Base-by-base conservation (phyloP, 176 grass and related monocot genomes). In the Miscanthus lutarioriparius region DNA sequence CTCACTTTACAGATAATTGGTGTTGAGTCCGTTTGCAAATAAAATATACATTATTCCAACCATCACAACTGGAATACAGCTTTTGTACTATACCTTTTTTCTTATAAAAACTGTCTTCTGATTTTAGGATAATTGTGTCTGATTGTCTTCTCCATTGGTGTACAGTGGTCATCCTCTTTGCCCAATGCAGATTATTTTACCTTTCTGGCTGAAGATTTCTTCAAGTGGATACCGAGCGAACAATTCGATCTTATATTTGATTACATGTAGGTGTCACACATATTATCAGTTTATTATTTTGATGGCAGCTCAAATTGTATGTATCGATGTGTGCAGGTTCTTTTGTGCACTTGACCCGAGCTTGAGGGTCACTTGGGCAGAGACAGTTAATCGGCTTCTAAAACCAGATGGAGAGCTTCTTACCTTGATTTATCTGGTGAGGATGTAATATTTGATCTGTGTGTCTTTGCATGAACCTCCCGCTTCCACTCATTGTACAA, bases 401-500 rank as follows among this genome's bases (percentile, higher is more conserved):
- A 98, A 98, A 89, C 93, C 87, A 81, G 89, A 89, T 70, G 93
- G 96, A 70, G 89, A 98, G 70, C 93, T 98, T 87, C 91, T 95
- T 41, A 93, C 96, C 33, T 90, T 95, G 79, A 94, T 98, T 69
- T 92, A 90, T 90, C 76, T 98, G 89, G 96, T 98, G 37, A 87
- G 54, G n/a, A 27, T 26, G 40, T 48, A 81, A 81, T 80, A 1
- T 61, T 61, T 61, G n/a, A 10, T 61, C 56, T 61, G 22, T 61
- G 8, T 51, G 51, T 39, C 23, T 67, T 74, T 74, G 64, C 48
- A 72, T 77, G 28, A 36, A 37, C 14, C 14, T 48, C 12, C 45
- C 3, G 25, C 47, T 81, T 10, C 48, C 10, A 56, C 53, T 56
- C 53, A 70, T 77, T 69, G 39, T 22, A 27, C 40, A 53, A 40